Base-by-base conservation (phyloP, 2,329 filamentous ascomycete species). In the Lasiodiplodia citricola region DNA sequence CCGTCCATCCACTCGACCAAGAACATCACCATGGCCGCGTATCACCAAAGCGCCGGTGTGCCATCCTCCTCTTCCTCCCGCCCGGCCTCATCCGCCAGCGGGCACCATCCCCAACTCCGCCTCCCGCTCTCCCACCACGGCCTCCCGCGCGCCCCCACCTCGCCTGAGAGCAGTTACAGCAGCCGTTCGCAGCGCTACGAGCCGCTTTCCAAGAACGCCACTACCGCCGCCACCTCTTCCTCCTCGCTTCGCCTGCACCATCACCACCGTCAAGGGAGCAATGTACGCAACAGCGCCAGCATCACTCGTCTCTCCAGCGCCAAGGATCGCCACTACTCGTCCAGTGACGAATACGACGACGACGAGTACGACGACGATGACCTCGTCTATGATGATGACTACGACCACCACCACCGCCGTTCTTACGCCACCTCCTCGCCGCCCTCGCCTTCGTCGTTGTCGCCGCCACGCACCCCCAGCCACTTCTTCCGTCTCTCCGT, bases 81-180 rank as follows among this genome's bases (percentile, higher is more conserved):
- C n/a, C 41, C 41, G 5, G 8, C 37, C 64, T 57, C 52, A 35
- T 31, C 66, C 47, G 23, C 47, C 62, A 51, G 23, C 28, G 23
- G 21, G n/a, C 62, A 65, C 6, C 66, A 68, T 47, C 66, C 55
- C 7, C 66, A 68, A 54, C 56, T 62, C 14, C 56, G 56, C 56
- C 66, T 62, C 31, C 66, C 66, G 11, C 66, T 68, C 47, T 62
- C 66, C 31, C 66, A 68, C 31, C 66, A 68, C 66, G 66, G 66
- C 31, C 66, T 68, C 35, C 66, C 66, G 2, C 66, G 66, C 23
- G 57, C 44, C 31, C 66, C 66, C 35, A 68, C 56, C 44, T 68
- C 66, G 18, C 66, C 66, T 6, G 38, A 57, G 16, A 62, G 31
- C 47, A 62, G 66, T 55, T 67, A 28, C 65, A 58, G 54, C 55